These are phyloP conservation scores for Hirsutella minnesotensis DNA, from an alignment of 2,329 filamentous ascomycete species.

Conservation along the genomic window DNA sequence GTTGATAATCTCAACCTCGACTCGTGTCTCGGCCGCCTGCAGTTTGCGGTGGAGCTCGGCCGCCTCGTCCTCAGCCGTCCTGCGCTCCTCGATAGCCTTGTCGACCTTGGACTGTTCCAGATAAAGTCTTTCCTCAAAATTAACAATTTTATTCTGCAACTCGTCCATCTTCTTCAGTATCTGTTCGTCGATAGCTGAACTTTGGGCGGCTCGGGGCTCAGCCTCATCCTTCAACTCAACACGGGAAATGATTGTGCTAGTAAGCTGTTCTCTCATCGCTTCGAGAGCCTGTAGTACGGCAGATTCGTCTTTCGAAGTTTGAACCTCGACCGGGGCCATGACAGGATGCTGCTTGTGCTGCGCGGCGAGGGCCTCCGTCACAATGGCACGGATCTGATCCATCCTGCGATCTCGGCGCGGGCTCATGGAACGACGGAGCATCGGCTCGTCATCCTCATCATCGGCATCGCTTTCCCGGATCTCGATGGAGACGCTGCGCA, in stretches of 20 bases:
- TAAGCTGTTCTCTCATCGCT: slow-evolving; percentile 43
- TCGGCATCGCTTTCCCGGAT: slow-evolving; percentile 79
- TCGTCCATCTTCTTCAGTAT: slow-evolving; percentile 42
- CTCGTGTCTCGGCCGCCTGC: slow-evolving; percentile 43
- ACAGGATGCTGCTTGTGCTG: slow-evolving; percentile 34
- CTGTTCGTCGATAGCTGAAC: slow-evolving; percentile 37
- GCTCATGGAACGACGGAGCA: slow-evolving; percentile 58
- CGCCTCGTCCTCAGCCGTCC: slow-evolving; percentile 39
- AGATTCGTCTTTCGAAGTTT: slow-evolving; percentile 25
- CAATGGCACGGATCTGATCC: slow-evolving; percentile 66
- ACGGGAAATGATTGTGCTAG: slow-evolving; percentile 9
- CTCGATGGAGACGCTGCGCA: slow-evolving; percentile 60
- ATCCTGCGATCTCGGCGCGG: slow-evolving; percentile 66
- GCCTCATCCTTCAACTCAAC: slow-evolving; percentile 25
- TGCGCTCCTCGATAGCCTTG: slow-evolving; percentile 34
- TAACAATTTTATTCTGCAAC: slow-evolving; percentile 46
- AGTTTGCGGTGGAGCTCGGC: slow-evolving; percentile 43
- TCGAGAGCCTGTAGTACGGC: slow-evolving; percentile 55
- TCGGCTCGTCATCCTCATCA: slow-evolving; percentile 73
- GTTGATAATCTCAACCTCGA: slow-evolving; percentile 51
- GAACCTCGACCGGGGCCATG: slow-evolving; percentile 12
- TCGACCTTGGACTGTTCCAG: slow-evolving; percentile 35
- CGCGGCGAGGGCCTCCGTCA: slow-evolving; percentile 60
- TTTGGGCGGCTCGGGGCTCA: slow-evolving; percentile 36
- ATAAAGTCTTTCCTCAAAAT: slow-evolving; percentile 46